Evolutionary conservation across 192 early-diverging fungal species (phyloP), one percentile per base, ranked within the genome.

Genomic region (Coemansia sp.): DNA sequence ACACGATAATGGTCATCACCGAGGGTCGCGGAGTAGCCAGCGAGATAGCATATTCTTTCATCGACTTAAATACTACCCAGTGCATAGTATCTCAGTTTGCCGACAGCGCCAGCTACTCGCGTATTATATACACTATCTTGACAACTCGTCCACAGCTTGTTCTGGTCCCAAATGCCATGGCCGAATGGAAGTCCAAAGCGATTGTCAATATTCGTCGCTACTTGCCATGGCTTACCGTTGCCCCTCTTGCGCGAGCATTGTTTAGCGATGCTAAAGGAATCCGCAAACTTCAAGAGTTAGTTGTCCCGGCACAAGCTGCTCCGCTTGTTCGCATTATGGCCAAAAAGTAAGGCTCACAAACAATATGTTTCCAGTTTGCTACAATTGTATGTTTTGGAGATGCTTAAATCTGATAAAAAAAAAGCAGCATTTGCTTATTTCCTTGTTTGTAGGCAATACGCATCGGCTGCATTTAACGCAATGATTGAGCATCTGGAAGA

Each of bases 51-150:
- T 82, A 68, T 49, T 68, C 71, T 39, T 58, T 82, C n/a, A 63
- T 77, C 43, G 66, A 74, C 48, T 20, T 74, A 4, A 51, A 64
- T 12, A 68, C 67, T 20, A 63, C 29, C 6, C 67, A 77, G 25
- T 82, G 80, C 63, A 71, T 43, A 4, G 23, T 82, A 15, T 68
- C 71, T 4, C 80, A 82, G 59, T 77, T 74, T 30, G 64, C 80
- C 3, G 80, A 82, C 42, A 63, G 70, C 8, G 56, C 80, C 39
- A 77, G 71, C 53, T 82, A 77, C 67, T 73, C 75, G 20, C 80
- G 69, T 55, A 74, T 70, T 18, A 74, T 82, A 8, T 82, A 82
- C 49, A 64, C 70, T 1, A 61, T 82, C 21, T 40, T 71, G 2
- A 71, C 71, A 25, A 16, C 59, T 1, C 62, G 74, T 9, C 79